Percentiles rank a stretch among this genome's conserved stretches.
Evolutionary conservation across 805 yeast species (phyloP).

Genomic region (Myxozyma geophila): DNA sequence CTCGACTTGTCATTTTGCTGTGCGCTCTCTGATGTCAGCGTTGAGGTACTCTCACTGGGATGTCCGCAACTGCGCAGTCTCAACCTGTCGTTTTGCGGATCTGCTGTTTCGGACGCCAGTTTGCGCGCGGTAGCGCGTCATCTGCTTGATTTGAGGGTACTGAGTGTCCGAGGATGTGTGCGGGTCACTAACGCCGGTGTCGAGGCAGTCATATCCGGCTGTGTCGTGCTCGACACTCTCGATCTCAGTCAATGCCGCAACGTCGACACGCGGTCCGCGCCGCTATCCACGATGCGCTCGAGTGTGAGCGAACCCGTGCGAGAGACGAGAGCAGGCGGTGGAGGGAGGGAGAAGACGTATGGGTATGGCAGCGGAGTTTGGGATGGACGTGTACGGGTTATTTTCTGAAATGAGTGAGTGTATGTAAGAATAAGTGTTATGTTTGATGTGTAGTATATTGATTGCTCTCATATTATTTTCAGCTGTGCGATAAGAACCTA

Average conservation of each 20-base stretch:
- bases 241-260: slow-evolving; percentile 75
- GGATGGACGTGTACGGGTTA: slow-evolving; percentile 14
- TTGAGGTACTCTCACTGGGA: slow-evolving; percentile 69
- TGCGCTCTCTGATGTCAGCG: slow-evolving; percentile 68
- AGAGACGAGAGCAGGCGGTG: slow-evolving; percentile 19
- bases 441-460: no score
- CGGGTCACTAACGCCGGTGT: slow-evolving; percentile 79
- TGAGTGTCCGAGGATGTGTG: slow-evolving; percentile 69
- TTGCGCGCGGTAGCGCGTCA: slow-evolving; percentile 63
- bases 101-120: slow-evolving; percentile 77
- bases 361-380: slow-evolving; percentile 23
- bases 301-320: neutral
- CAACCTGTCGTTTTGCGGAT: slow-evolving; percentile 74
- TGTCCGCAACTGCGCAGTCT: slow-evolving; percentile 59
- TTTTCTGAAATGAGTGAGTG: neutral
- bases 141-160: slow-evolving; percentile 53
- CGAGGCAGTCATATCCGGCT: slow-evolving; percentile 65
- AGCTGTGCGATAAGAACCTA: no score
- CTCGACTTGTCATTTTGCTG: slow-evolving; percentile 76
- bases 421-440: neutral
- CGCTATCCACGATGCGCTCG: slow-evolving; percentile 5
- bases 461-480: no score
- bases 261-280: slow-evolving; percentile 40
- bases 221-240: slow-evolving; percentile 56
- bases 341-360: slow-evolving; percentile 21